phyloP scores from a whole-genome alignment of 306 rosid genomes.

The Cicer cuneatum region DNA sequence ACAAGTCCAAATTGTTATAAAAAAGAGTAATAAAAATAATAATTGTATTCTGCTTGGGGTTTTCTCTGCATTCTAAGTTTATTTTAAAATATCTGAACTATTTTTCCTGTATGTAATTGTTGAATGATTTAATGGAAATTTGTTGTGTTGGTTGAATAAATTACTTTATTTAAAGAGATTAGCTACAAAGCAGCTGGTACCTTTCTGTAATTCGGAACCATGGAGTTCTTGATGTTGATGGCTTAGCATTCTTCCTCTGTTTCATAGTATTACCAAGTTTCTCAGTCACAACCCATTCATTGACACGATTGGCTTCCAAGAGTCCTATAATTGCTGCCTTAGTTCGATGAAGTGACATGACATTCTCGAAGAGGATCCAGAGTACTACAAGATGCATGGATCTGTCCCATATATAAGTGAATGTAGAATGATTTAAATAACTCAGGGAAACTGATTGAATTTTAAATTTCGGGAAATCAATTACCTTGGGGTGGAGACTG shows the following conservation, averaged over 20 bases:
- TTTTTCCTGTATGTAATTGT: slow-evolving; percentile 18
- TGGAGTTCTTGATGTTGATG: slow-evolving; percentile 47
- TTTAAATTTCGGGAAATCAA: slow-evolving; percentile 35
- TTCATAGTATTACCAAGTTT: slow-evolving; percentile 57
- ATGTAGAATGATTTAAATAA: slow-evolving; percentile 28
- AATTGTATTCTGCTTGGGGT: slow-evolving; percentile 14
- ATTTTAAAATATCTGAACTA: slow-evolving; percentile 10
- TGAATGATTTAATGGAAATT: slow-evolving; percentile 26
- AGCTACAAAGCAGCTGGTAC: slow-evolving; percentile 35
- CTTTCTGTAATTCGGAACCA: slow-evolving; percentile 47
- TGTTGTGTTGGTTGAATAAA: slow-evolving; percentile 32
- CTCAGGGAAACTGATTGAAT: slow-evolving; percentile 15
- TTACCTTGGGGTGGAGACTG: slow-evolving; percentile 63
- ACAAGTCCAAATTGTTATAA: slow-evolving; percentile 18
- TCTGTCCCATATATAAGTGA: slow-evolving; percentile 45
- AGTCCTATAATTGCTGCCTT: slow-evolving; percentile 64
- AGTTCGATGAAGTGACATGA: slow-evolving; percentile 67
- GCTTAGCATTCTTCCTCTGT: slow-evolving; percentile 50
- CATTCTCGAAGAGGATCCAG: slow-evolving; percentile 73
- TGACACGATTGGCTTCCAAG: slow-evolving; percentile 61
- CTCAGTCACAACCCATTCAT: slow-evolving; percentile 70
- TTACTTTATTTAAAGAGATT: slow-evolving; percentile 36
- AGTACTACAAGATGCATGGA: slow-evolving; percentile 57
- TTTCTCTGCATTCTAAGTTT: slow-evolving; percentile 17
- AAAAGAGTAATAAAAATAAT: slow-evolving; percentile 18